These are phyloP conservation scores for Neoboletus subvelutipes DNA, from an alignment of 768 basidiomycete species.

Conservation along the genomic window DNA sequence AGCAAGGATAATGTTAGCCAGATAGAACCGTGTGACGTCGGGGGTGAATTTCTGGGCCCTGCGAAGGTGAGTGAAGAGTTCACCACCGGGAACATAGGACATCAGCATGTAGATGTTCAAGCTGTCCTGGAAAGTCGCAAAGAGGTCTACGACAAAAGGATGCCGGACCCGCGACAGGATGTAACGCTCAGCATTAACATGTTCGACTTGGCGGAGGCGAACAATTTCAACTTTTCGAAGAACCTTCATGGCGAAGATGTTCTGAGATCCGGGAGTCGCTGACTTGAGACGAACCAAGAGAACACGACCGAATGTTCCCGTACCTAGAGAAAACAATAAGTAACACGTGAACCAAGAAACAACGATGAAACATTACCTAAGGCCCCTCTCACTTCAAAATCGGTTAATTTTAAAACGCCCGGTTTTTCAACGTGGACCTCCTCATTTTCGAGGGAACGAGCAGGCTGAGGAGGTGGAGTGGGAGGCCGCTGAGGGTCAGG, in stretches of 20 bases:
- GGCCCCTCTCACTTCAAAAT: constrained; percentile 80
- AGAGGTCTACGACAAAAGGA: constrained; percentile 96
- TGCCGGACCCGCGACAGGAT: constrained; percentile 91
- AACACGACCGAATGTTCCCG: constrained; percentile 95
- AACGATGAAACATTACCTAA: constrained; percentile 48
- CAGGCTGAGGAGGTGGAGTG: constrained; percentile 40
- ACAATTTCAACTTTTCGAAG: constrained; percentile 85
- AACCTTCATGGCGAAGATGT: constrained; percentile 86
- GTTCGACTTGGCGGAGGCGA: constrained; percentile 91
- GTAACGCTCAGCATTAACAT: constrained; percentile 94
- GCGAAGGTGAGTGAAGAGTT: constrained; percentile 94
- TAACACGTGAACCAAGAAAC: background rate
- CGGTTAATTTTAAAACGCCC: constrained; percentile 62
- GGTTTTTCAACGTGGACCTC: constrained; percentile 57
- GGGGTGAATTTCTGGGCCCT: constrained; percentile 93
- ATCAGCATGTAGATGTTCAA: constrained; percentile 98
- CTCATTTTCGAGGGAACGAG: constrained; percentile 68
- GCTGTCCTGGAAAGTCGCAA: constrained; percentile 92
- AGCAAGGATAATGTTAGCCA: constrained; percentile 93
- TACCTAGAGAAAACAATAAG: constrained; percentile 52
- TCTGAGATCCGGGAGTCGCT: constrained; percentile 41
- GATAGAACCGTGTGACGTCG: constrained; percentile 97
- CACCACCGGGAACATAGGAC: constrained; percentile 94
- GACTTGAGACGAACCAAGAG: constrained; percentile 78
- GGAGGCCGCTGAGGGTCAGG: constrained; percentile 2